phyloP scores from a whole-genome alignment of 1,284 basidiomycete species.

The Austroboletus novae-zelandiae region DNA sequence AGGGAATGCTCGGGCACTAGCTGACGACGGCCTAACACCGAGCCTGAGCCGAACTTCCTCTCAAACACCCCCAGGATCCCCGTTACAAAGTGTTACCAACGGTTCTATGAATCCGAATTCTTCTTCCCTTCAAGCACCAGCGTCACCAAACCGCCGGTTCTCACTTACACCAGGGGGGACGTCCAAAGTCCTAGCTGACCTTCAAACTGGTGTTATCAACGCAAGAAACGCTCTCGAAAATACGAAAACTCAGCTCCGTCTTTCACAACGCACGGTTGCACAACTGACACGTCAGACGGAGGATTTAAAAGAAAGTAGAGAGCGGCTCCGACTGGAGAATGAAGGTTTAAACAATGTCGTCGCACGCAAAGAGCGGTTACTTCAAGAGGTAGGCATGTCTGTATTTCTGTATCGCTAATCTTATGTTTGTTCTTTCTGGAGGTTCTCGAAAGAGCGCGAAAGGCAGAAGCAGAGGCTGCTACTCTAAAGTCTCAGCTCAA shows the following conservation, averaged over 20 bases:
- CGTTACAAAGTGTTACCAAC: constrained; percentile 32
- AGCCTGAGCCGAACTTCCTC: constrained; percentile 32
- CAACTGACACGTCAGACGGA: constrained; percentile 80
- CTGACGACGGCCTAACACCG: constrained; percentile 59
- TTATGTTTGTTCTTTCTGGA: constrained; percentile 26
- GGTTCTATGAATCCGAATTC: constrained; percentile 21
- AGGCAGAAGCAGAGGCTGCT: constrained; percentile 72
- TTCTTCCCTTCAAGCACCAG: constrained; percentile 33
- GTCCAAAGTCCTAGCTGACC: constrained; percentile 78
- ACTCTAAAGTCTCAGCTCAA: constrained; percentile 69
- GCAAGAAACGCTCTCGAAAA: constrained; percentile 79
- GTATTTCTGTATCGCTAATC: background rate
- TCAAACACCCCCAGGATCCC: constrained; percentile 23
- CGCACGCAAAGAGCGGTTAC: constrained; percentile 77
- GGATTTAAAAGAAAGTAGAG: constrained; percentile 81
- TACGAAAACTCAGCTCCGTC: constrained; percentile 72
- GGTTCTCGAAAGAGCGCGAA: constrained; percentile 79
- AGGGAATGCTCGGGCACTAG: constrained; percentile 79
- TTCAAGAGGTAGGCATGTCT: constrained; percentile 65
- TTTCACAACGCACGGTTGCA: constrained; percentile 76
- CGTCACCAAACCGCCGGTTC: constrained; percentile 50
- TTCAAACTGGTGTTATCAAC: constrained; percentile 78
- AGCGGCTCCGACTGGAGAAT: constrained; percentile 78
- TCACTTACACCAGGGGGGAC: constrained; percentile 75
- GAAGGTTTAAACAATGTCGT: constrained; percentile 84